These are phyloP conservation scores for Trametes cubensis DNA, from an alignment of 768 basidiomycete genomes.

Conservation along the genomic window DNA sequence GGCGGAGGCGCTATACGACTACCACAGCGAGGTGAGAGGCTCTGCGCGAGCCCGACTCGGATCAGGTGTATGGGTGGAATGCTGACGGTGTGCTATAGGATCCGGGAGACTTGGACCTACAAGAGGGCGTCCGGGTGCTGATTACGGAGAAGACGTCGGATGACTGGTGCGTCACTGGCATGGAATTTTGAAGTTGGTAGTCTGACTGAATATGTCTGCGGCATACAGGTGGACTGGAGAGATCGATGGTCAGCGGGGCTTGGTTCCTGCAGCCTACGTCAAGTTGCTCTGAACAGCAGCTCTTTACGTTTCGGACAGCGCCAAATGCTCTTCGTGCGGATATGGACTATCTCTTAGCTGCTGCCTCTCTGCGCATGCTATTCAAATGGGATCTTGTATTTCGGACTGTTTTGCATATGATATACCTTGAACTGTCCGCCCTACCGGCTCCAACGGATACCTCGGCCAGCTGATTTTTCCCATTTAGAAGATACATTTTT, in stretches of 20 bases:
- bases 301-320: no score
- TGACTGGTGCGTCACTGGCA: slow-evolving; percentile 64
- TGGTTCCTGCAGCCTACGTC: slow-evolving; percentile 36
- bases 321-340: no score
- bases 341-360: no score
- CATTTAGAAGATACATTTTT: no score
- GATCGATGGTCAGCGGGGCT: slow-evolving; percentile 31
- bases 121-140: slow-evolving; percentile 58
- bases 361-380: no score
- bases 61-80: background rate
- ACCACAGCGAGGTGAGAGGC: slow-evolving; percentile 55
- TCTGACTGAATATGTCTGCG: background rate
- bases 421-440: no score
- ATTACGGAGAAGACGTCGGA: slow-evolving; percentile 69
- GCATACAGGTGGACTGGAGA: slow-evolving; percentile 36
- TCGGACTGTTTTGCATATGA: no score
- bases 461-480: no score
- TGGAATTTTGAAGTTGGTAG: background rate
- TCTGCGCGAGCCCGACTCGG: background rate
- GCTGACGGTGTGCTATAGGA: slow-evolving; percentile 48
- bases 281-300: slow-evolving; percentile 24
- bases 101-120: slow-evolving; percentile 63
- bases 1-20: slow-evolving; percentile 80
- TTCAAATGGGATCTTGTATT: no score
- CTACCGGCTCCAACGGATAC: no score